Evolutionary conservation across 495 filamentous ascomycete genomes (phyloP).

Genomic region (Hapsidospora chrysogenum): DNA sequence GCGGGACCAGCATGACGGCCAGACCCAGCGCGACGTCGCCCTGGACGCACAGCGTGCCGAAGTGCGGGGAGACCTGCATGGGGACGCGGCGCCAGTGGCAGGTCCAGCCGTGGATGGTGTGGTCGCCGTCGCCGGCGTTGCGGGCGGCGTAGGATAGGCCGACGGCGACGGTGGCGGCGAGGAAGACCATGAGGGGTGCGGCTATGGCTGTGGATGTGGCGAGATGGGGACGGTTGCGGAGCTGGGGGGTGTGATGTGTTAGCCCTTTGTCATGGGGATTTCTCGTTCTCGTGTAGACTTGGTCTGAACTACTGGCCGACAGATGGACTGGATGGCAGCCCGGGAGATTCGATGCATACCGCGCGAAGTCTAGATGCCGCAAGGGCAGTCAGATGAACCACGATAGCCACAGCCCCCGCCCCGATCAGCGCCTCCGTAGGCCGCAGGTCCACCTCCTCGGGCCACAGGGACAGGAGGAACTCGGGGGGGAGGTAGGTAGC

Average conservation of each 20-base stretch:
- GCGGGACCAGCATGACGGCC: conserved; percentile 32
- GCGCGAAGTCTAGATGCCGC: no score
- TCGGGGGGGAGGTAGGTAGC: conserved; percentile 20
- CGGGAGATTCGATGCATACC: no score
- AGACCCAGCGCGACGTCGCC: conserved; percentile 31
- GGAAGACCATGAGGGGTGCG: conserved; percentile 23
- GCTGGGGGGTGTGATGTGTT: conserved; percentile 11
- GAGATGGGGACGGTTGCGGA: conserved; percentile 19
- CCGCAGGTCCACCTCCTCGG: conserved; percentile 29
- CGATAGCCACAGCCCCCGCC: conserved; percentile 17
- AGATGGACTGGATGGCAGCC: no score
- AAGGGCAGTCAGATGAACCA: no score
- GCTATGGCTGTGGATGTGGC: conserved; percentile 21
- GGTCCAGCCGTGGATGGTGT: conserved; percentile 35
- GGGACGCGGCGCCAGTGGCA: conserved; percentile 31
- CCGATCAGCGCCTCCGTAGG: conserved; percentile 32
- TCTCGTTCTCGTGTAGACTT: no score
- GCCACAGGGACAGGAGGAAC: conserved; percentile 32
- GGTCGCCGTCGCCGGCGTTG: conserved; percentile 26
- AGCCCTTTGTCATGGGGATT: background rate
- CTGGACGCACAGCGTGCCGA: conserved; percentile 30
- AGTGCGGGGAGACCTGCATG: conserved; percentile 30
- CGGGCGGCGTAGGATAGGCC: conserved; percentile 36
- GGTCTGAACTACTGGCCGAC: no score
- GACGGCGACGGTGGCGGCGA: conserved; percentile 29